Percentiles rank a stretch among this genome's conserved stretches.
These are phyloP conservation scores for Leishmania mexicana DNA, from an alignment of 208 protist species.

Conservation along the genomic window DNA sequence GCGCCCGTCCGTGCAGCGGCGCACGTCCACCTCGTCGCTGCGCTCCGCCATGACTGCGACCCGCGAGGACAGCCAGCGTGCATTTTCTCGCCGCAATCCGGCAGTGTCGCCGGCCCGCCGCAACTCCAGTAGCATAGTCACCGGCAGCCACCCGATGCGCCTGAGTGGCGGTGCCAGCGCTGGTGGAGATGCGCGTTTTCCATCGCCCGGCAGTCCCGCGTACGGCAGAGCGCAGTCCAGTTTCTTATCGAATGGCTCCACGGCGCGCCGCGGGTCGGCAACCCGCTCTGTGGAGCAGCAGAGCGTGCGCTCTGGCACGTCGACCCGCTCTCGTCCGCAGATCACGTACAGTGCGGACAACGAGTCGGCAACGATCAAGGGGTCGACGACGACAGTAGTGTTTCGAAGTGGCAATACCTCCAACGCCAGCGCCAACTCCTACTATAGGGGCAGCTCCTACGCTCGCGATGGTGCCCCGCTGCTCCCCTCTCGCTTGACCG, in stretches of 20 bases:
- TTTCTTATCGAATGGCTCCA: background rate
- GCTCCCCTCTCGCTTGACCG: background rate
- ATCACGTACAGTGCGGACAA: constrained; percentile 48
- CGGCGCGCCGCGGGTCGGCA: constrained; percentile 11
- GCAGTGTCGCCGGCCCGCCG: constrained; percentile 2
- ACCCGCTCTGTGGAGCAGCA: constrained; percentile 38
- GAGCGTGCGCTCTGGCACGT: constrained; percentile 44
- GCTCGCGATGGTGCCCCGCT: constrained; percentile 10
- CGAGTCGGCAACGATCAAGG: constrained; percentile 49
- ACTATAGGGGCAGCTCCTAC: background rate
- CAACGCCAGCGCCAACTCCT: background rate
- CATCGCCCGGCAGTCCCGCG: background rate
- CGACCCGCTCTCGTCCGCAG: constrained; percentile 48
- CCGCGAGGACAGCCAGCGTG: background rate
- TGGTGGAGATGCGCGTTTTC: background rate
- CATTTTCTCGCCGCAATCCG: background rate
- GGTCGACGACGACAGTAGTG: constrained; percentile 70
- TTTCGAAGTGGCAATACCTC: constrained; percentile 25
- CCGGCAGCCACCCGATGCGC: constrained; percentile 5
- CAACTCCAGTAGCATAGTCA: background rate
- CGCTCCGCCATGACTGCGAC: background rate
- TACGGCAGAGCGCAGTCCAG: background rate
- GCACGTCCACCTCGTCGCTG: background rate
- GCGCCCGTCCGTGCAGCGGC: constrained; percentile 8
- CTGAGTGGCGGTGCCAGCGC: background rate